These are phyloP conservation scores for Pilatotrama ljubarskyi DNA, from an alignment of 768 basidiomycete genomes.

Conservation along the genomic window DNA sequence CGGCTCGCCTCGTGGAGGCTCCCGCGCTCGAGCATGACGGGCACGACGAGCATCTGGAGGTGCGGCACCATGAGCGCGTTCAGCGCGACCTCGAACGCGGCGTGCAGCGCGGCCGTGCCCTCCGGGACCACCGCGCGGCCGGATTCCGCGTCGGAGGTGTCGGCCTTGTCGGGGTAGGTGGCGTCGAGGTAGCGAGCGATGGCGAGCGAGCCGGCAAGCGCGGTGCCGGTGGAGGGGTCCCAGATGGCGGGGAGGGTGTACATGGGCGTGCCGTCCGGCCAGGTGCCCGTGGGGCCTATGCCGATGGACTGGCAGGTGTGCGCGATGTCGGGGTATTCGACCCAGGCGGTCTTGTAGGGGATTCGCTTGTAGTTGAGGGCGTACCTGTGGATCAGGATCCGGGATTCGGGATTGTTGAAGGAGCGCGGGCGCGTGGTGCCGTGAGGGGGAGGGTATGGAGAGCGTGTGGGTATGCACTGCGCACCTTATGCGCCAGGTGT, in stretches of 20 bases:
- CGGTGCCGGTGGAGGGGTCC: constrained; percentile 27
- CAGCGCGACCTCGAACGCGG: constrained; percentile 26
- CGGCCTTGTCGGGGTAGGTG: constrained; percentile 33
- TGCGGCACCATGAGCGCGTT: neutral
- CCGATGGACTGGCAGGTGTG: constrained; percentile 36
- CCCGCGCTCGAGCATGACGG: neutral
- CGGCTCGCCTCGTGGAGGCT: constrained; percentile 13
- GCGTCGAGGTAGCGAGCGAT: constrained; percentile 34
- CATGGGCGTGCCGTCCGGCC: constrained; percentile 23
- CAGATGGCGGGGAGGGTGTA: constrained; percentile 33
- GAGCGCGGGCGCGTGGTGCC: neutral
- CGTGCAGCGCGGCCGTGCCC: constrained; percentile 31
- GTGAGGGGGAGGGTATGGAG: neutral
- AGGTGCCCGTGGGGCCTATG: constrained; percentile 35
- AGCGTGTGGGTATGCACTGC: neutral
- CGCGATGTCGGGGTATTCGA: constrained; percentile 54
- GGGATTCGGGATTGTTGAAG: too few relatives aligned
- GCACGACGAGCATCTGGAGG: constrained; percentile 16
- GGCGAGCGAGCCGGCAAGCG: constrained; percentile 28
- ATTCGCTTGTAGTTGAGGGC: constrained; percentile 44
- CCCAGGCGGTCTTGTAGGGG: constrained; percentile 48
- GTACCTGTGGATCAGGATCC: constrained; percentile 7
- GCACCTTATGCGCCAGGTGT: neutral
- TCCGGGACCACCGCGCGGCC: constrained; percentile 34
- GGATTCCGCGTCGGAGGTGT: too few relatives aligned